phyloP scores from a whole-genome alignment of 176 grass and related monocot genomes.

The Coix lacrymajobi region DNA sequence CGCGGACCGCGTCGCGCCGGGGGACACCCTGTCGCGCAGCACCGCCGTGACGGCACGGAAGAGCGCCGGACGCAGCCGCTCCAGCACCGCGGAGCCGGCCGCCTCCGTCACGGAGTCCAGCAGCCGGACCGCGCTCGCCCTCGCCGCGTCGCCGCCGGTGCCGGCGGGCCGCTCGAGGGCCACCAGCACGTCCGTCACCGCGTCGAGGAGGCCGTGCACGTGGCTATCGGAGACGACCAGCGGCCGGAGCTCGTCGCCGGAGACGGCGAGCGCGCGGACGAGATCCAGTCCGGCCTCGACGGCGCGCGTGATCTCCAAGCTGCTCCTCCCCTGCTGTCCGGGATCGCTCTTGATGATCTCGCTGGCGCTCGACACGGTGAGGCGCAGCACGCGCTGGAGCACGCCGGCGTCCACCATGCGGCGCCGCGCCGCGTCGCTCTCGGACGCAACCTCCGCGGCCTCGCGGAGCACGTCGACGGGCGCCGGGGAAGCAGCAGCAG shows the following conservation, averaged over 20 bases:
- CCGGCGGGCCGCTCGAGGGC: not conserved
- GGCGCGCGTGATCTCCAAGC: not conserved
- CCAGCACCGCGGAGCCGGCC: not conserved
- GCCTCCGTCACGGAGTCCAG: constrained; percentile 18
- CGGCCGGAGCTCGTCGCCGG: constrained; percentile 7
- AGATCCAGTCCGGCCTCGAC: constrained; percentile 24
- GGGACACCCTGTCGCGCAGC: constrained; percentile 21
- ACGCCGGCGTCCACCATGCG: constrained; percentile 28
- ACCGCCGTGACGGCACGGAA: constrained; percentile 30
- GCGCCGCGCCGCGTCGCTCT: constrained; percentile 7
- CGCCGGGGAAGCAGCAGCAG: not conserved
- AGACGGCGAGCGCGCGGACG: constrained; percentile 24
- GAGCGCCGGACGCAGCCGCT: constrained; percentile 21
- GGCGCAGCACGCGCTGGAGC: constrained; percentile 6
- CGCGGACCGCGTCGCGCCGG: constrained; percentile 27
- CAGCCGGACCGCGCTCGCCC: constrained; percentile 2
- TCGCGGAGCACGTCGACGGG: not conserved
- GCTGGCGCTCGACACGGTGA: constrained; percentile 3
- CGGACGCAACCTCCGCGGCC: not conserved
- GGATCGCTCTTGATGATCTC: not conserved
- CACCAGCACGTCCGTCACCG: constrained; percentile 16
- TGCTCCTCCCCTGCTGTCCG: not conserved
- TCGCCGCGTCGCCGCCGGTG: not conserved
- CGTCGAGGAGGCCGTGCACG: constrained; percentile 33
- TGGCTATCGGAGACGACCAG: not conserved